Conservation (phyloP, 208 protist genomes). For the Angomonas ambiguus region DNA sequence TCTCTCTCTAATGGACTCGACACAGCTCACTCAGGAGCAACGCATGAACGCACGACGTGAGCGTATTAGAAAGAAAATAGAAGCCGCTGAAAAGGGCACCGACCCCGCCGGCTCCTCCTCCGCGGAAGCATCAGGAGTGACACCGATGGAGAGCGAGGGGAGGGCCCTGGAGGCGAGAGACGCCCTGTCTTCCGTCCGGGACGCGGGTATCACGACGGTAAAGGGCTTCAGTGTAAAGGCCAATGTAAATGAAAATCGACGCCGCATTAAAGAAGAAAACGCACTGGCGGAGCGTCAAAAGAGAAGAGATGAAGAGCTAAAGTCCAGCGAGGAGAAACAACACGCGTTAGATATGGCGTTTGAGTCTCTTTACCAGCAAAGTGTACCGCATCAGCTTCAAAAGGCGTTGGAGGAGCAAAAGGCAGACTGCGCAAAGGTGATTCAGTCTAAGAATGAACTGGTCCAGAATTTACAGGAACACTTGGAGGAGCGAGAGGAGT, state of each 20-base stretch:
- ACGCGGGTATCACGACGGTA: slow-evolving; percentile 40
- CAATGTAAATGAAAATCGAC: slow-evolving; percentile 63
- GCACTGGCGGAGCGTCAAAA: slow-evolving; percentile 29
- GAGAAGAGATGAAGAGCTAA: slow-evolving; percentile 40
- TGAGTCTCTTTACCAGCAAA: slow-evolving; percentile 79
- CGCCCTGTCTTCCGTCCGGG: slow-evolving; percentile 39
- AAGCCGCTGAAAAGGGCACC: not conserved
- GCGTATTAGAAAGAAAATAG: not conserved
- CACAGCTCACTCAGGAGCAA: slow-evolving; percentile 2
- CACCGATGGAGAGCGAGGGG: slow-evolving; percentile 29
- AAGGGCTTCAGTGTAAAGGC: slow-evolving; percentile 55
- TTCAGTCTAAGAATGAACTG: slow-evolving; percentile 84
- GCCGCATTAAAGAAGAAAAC: slow-evolving; percentile 53
- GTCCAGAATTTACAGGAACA: slow-evolving; percentile 74
- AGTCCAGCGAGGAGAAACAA: slow-evolving; percentile 50
- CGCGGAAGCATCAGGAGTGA: slow-evolving; percentile 6
- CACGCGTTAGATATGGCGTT: slow-evolving; percentile 84
- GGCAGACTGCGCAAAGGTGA: slow-evolving; percentile 66
- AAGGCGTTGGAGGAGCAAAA: slow-evolving; percentile 71
- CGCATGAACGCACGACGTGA: slow-evolving; percentile 2
- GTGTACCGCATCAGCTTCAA: slow-evolving; percentile 83
- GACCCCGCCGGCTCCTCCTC: slow-evolving; percentile 2
- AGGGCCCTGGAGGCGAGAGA: slow-evolving; percentile 38
- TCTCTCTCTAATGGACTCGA: slow-evolving; percentile 5
- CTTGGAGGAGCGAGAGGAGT: slow-evolving; percentile 86